These are phyloP conservation scores for Dictyostelium firmibasis DNA, from an alignment of 78 protist species.

Conservation along the genomic window DNA sequence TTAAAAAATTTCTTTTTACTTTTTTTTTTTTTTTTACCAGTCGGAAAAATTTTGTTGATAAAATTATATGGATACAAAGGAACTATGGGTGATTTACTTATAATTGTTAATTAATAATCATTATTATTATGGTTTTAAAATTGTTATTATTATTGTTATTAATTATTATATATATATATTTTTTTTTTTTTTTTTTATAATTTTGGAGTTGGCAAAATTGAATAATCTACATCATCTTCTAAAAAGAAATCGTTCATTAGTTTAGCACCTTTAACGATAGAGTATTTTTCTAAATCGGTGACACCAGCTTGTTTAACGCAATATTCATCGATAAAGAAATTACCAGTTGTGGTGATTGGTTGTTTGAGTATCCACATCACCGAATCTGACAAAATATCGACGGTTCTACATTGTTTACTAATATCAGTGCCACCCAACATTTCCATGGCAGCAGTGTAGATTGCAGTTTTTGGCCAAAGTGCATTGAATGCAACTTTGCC, in stretches of 20 bases:
- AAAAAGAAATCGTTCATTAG: conserved; percentile 73
- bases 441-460: conserved; percentile 88
- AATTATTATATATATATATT: background rate
- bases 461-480: conserved; percentile 90
- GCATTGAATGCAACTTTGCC: conserved; percentile 71
- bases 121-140: background rate
- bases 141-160: too few relatives aligned
- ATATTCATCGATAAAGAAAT: conserved; percentile 88
- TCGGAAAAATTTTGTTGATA: too few relatives aligned
- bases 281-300: conserved; percentile 30
- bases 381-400: conserved; percentile 86
- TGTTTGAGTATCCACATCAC: conserved; percentile 83
- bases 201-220: conserved; percentile 8
- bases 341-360: conserved; percentile 70
- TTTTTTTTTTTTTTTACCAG: background rate
- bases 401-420: conserved; percentile 51
- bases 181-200: background rate
- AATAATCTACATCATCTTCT: conserved; percentile 56
- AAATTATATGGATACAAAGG: background rate
- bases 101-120: background rate
- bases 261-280: conserved; percentile 20
- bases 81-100: background rate
- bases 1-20: too few relatives aligned
- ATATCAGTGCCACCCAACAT: conserved; percentile 74
- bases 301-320: conserved; percentile 49